phyloP scores from a whole-genome alignment of 148 eudicot species.

The Camellia granthamiana region DNA sequence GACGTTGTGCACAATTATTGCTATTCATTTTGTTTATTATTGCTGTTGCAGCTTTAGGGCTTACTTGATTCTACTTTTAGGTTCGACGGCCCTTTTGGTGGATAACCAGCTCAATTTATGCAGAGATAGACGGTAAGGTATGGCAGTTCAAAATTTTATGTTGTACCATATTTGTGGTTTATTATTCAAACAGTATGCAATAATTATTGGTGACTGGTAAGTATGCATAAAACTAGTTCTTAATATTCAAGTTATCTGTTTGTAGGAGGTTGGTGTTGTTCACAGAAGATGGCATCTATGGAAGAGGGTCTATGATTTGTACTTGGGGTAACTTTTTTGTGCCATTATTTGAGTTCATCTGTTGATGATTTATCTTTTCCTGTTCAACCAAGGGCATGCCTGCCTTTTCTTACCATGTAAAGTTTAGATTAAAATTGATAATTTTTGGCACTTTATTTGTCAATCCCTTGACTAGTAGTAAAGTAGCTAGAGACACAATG shows the following conservation, averaged over 20 bases:
- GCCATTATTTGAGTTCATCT: not conserved
- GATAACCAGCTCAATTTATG: slow-evolving; percentile 93
- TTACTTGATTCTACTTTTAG: slow-evolving; percentile 37
- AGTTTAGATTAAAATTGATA: not conserved
- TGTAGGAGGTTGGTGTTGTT: slow-evolving; percentile 92
- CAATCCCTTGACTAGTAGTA: not conserved
- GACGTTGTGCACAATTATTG: slow-evolving; percentile 9
- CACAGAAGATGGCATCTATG: slow-evolving; percentile 99
- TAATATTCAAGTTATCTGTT: slow-evolving; percentile 2
- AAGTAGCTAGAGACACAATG: not conserved
- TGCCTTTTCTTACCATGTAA: not conserved
- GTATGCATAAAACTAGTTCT: not conserved
- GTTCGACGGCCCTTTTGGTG: slow-evolving; percentile 98
- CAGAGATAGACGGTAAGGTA: slow-evolving; percentile 96
- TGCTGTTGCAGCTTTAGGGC: slow-evolving; percentile 18
- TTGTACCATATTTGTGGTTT: not conserved
- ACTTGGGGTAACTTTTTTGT: slow-evolving; percentile 64
- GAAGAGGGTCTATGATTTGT: slow-evolving; percentile 96
- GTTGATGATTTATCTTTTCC: not conserved
- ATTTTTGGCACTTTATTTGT: not conserved
- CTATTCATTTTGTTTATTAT: not conserved
- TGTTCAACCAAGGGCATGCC: not conserved
- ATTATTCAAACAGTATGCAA: not conserved
- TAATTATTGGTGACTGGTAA: not conserved
- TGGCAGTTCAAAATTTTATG: slow-evolving; percentile 18